A percentile compares a stretch with the other conserved stretches of the same genome.
These are phyloP conservation scores for Aspergillus spinulosporus DNA, from an alignment of 2,329 filamentous ascomycete species.

Conservation along the genomic window DNA sequence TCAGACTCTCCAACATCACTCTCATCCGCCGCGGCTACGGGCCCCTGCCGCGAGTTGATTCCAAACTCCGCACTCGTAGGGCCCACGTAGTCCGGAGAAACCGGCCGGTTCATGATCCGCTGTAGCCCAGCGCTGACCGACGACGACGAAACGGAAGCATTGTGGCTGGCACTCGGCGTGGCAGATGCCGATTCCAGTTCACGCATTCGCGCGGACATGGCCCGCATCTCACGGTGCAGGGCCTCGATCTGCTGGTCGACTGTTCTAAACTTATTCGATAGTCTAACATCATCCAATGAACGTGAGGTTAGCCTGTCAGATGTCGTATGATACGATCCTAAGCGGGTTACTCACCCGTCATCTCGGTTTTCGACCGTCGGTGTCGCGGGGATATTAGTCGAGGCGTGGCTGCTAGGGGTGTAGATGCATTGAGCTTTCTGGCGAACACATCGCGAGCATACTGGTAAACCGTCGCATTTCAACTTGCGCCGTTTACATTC, in stretches of 20 bases:
- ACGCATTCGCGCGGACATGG: conserved; percentile 31
- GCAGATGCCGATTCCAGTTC: conserved; percentile 27
- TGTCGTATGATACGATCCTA: conserved; percentile 2
- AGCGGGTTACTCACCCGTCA: conserved; percentile 19
- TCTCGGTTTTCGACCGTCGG: conserved; percentile 18
- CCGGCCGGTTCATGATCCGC: conserved; percentile 35
- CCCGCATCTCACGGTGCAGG: conserved; percentile 33
- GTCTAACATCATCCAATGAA: no score
- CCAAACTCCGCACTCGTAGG: conserved; percentile 41
- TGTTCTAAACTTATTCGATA: conserved; percentile 22
- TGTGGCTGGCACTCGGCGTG: conserved; percentile 17
- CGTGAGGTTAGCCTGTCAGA: background rate
- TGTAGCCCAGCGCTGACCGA: conserved; percentile 22
- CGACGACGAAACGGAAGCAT: conserved; percentile 13
- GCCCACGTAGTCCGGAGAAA: conserved; percentile 36
- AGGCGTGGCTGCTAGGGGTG: conserved; percentile 58
- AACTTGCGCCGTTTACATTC: conserved; percentile 75
- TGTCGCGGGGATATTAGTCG: background rate
- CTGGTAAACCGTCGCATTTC: conserved; percentile 70
- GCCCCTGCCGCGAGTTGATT: conserved; percentile 22
- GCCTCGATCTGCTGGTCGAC: conserved; percentile 32
- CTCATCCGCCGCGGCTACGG: conserved; percentile 10
- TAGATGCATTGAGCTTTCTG: conserved; percentile 67
- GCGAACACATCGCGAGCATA: conserved; percentile 62
- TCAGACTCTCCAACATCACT: conserved; percentile 23